Evolutionary conservation across 441 rosid genomes (phyloP).

Genomic region (Omphalea diandra): DNA sequence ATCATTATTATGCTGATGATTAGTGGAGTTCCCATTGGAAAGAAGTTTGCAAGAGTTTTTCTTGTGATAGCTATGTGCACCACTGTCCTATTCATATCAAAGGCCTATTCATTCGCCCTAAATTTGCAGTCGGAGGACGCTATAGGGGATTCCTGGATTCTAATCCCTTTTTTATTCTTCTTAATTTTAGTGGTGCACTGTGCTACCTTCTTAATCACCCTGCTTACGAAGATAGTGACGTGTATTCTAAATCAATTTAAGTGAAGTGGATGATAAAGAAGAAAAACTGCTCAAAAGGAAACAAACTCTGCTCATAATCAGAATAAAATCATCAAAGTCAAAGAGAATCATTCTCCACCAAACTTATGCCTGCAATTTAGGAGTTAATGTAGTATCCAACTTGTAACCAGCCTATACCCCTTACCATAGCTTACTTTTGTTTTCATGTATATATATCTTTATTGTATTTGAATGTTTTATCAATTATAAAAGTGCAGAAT

Average conservation of each 20-base stretch:
- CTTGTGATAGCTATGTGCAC: not conserved
- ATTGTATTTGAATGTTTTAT: no score
- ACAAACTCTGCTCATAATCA: no score
- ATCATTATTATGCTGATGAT: not conserved
- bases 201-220: not conserved
- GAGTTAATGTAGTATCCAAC: no score
- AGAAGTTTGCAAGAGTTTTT: not conserved
- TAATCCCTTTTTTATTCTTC: not conserved
- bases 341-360: no score
- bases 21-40: not conserved
- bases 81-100: not conserved
- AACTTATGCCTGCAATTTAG: no score
- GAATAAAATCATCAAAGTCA: no score
- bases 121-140: not conserved
- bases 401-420: no score
- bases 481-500: no score
- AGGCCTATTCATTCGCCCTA: not conserved
- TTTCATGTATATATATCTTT: no score
- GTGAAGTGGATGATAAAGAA: no score
- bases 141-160: not conserved
- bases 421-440: no score
- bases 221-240: not conserved
- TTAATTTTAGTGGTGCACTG: not conserved
- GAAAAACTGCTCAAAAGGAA: no score
- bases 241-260: not conserved